Conservation (phyloP, 345 rosid genomes). For the Lagerstroemia speciosa region DNA sequence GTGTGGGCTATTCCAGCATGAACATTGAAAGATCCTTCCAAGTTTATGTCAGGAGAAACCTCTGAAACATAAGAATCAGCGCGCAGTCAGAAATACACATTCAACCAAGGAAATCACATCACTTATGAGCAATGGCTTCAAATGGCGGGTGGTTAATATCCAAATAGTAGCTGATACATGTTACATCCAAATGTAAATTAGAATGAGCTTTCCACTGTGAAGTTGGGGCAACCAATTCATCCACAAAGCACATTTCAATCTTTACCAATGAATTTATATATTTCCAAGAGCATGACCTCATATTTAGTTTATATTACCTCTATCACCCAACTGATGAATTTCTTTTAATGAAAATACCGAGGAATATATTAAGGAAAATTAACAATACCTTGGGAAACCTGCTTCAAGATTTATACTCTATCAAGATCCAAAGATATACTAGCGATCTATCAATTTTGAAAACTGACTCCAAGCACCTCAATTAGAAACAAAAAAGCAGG, state of each 20-base stretch:
- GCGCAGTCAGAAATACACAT: not conserved
- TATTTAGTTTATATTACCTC: not conserved
- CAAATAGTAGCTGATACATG: not conserved
- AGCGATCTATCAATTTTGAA: no score
- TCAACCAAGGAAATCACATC: not conserved
- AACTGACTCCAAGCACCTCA: no score
- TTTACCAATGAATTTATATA: not conserved
- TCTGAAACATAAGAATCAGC: constrained; percentile 30
- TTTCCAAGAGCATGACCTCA: not conserved
- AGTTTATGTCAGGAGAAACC: constrained; percentile 50
- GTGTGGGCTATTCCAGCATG: constrained; percentile 98
- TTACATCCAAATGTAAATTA: not conserved
- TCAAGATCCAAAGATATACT: no score
- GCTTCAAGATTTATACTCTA: no score
- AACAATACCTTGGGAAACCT: no score
- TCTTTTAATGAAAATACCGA: no score
- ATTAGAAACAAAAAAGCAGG: no score
- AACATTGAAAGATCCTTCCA: constrained; percentile 52
- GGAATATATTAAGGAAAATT: no score
- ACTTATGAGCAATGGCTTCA: not conserved
- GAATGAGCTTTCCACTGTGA: not conserved
- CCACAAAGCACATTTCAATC: not conserved
- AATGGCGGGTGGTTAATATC: no score
- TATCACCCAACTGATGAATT: not conserved
- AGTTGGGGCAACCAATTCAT: no score